A percentile compares a stretch with the other conserved stretches of the same genome.
phyloP scores from a whole-genome alignment of 2,329 filamentous ascomycete genomes.

The Aspergillus jensenii region DNA sequence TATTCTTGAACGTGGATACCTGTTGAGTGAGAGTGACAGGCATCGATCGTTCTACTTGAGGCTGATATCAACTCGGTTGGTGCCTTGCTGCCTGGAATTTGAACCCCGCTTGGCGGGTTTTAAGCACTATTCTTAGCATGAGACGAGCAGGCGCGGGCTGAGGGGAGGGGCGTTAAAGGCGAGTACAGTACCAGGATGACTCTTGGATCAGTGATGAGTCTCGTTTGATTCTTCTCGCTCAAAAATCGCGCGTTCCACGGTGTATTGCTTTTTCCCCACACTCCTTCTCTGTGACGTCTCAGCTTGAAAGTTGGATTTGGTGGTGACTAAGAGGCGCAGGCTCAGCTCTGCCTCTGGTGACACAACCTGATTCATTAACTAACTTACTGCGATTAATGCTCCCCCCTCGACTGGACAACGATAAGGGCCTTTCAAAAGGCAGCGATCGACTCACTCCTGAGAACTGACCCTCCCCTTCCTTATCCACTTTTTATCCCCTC shows the following conservation, averaged over 20 bases:
- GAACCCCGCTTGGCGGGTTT: not conserved
- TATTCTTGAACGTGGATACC: not conserved
- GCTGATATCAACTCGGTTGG: not conserved
- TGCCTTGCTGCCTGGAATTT: constrained; percentile 3
- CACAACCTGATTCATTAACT: constrained; percentile 1
- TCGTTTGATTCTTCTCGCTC: not conserved
- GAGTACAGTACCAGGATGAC: not conserved
- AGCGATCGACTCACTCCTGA: constrained; percentile 11
- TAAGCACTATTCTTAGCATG: constrained; percentile 1
- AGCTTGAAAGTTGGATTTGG: not conserved
- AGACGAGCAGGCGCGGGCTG: not conserved
- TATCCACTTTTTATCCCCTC: constrained; percentile 1
- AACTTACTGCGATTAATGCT: not conserved
- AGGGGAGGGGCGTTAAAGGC: not conserved
- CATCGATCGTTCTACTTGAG: not conserved
- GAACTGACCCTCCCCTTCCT: not conserved
- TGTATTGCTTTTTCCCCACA: not conserved
- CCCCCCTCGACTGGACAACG: constrained; percentile 9
- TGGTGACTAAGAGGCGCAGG: constrained; percentile 1
- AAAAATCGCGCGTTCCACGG: not conserved
- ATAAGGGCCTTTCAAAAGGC: constrained; percentile 9
- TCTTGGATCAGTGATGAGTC: not conserved
- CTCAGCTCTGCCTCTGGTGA: not conserved
- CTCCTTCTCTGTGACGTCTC: constrained; percentile 8
- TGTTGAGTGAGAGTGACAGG: not conserved